Conservation (phyloP, 495 filamentous ascomycete genomes). For the Talaromyces proteolyticus region DNA sequence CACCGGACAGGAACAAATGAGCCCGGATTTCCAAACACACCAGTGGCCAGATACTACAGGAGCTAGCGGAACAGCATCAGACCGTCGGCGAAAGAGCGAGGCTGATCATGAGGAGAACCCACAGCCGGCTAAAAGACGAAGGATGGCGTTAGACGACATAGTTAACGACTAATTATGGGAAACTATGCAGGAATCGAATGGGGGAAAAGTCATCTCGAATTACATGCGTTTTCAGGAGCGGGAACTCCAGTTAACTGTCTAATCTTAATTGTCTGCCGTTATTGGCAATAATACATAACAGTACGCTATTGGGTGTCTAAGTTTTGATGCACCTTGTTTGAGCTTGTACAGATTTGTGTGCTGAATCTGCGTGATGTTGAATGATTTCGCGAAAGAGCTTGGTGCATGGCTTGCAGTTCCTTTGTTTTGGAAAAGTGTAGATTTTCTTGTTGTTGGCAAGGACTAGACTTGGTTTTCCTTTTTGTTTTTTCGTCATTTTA, state of each 20-base stretch:
- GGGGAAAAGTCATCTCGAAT: neutral
- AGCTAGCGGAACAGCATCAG: neutral
- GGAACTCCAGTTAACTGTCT: neutral
- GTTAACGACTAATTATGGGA: slow-evolving; percentile 38
- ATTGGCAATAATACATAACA: neutral
- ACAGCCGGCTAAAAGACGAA: slow-evolving; percentile 66
- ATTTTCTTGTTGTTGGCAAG: too few species aligned
- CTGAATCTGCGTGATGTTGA: too few species aligned
- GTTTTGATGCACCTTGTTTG: too few species aligned
- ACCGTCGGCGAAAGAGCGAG: slow-evolving; percentile 4
- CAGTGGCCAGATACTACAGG: neutral
- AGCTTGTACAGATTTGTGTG: too few species aligned
- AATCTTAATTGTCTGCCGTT: neutral
- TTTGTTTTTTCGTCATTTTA: too few species aligned
- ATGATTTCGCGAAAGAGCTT: too few species aligned
- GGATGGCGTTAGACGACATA: slow-evolving; percentile 51
- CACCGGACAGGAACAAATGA: slow-evolving; percentile 20
- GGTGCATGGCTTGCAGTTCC: too few species aligned
- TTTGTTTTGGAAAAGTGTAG: too few species aligned
- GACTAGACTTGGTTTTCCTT: too few species aligned
- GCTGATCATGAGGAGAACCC: slow-evolving; percentile 7
- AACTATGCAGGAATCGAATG: neutral
- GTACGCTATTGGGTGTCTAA: too few species aligned
- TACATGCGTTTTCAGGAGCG: neutral
- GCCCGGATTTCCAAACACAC: neutral